Base-by-base conservation (phyloP, 495 filamentous ascomycete genomes). In the Xylaria castorea region DNA sequence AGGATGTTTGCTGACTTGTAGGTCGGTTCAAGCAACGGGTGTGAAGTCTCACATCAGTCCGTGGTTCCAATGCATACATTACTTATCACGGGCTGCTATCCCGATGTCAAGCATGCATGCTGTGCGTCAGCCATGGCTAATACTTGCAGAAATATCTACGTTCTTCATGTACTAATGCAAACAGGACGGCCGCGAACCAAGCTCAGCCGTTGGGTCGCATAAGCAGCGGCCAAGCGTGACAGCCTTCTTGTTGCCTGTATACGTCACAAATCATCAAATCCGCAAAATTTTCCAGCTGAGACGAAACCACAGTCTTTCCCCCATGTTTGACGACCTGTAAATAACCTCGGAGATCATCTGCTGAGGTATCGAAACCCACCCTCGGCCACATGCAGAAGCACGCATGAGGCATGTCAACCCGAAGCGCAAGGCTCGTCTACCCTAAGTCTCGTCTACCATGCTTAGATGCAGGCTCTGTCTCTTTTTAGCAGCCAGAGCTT, bases 201-300 rank as follows among this genome's bases (percentile, higher is more conserved):
- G 18, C 20, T 1, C n/a, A 36, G 44, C 64, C 42, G n/a, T 30
- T 36, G 7, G 66, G 66, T n/a, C 50, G 66, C 66, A 68, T 55
- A 5, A 57, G 18, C 32, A 38, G 42, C n/a, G 66, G 27, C 66
- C 66, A 55, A 57, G 66, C 22, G 36, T 30, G 46, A 20, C 36
- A 68, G 66, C 66, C 66, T 68, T 42, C 46, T 53, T 57, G 20
- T 64, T 44, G 61, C 61, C 61, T 64, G 14, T 42, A 5, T 22
- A 18, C 18, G 30, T 20, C 51, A 55, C 8, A 57, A 16, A 7
- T 11, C 25, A 55, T 55, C 34, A 0, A 1, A 16, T n/a, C 9
- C 57, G n/a, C 18, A 20, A n/a, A 32, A 4, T 60, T n/a, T 36
- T 36, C 32, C 34, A 18, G 2, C 14, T 22, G 20, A 11, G 8